These are phyloP conservation scores for Rhexocercosporidium sp. DNA, from an alignment of 2,329 filamentous ascomycete species.

Conservation along the genomic window DNA sequence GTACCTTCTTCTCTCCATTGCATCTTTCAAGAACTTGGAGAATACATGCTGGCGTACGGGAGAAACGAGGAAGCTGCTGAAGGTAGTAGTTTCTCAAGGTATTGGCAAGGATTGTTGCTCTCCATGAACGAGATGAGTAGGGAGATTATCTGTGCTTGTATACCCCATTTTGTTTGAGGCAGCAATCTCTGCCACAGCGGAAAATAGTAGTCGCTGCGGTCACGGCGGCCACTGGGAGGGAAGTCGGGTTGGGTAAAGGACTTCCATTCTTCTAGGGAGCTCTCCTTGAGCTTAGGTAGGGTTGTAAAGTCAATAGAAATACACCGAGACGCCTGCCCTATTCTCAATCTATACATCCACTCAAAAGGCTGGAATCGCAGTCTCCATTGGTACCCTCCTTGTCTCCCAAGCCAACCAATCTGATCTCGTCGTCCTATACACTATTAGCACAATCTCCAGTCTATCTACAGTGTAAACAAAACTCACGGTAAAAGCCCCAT, in stretches of 20 bases:
- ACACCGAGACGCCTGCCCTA: not conserved
- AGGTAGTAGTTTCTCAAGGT: no score
- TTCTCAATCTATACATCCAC: not conserved
- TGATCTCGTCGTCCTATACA: slow-evolving; percentile 82
- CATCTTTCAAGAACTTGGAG: no score
- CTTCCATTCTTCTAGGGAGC: not conserved
- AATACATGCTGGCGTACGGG: no score
- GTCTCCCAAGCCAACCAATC: slow-evolving; percentile 97
- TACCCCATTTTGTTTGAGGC: no score
- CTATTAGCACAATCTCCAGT: slow-evolving; percentile 22
- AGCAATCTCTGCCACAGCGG: no score
- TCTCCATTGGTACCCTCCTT: slow-evolving; percentile 42
- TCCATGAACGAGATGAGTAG: no score
- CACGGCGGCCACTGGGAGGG: not conserved
- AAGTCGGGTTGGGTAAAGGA: not conserved
- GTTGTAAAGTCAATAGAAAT: not conserved
- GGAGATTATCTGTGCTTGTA: no score
- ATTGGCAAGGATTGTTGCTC: no score
- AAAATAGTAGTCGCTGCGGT: not conserved
- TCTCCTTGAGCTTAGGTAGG: not conserved
- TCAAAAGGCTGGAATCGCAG: slow-evolving; percentile 44
- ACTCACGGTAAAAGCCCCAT: slow-evolving; percentile 94
- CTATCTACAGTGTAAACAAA: not conserved
- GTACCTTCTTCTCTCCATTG: no score
- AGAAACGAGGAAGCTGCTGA: no score